Percentiles rank a stretch among this genome's conserved stretches.
These are phyloP conservation scores for Boeremia exigua DNA, from an alignment of 2,329 filamentous ascomycete species.

Conservation along the genomic window DNA sequence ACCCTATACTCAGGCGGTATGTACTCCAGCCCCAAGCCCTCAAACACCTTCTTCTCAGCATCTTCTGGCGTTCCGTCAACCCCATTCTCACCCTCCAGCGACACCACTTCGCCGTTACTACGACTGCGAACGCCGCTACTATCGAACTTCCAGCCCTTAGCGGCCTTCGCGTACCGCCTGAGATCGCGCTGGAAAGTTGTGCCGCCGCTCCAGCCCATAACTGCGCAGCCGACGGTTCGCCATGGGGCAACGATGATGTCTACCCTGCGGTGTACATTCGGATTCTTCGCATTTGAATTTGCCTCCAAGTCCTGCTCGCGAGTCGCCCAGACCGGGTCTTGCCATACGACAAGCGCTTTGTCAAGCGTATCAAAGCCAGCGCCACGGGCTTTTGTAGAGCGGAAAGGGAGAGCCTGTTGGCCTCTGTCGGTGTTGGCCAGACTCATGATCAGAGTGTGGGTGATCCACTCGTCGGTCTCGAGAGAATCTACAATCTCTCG, in stretches of 20 bases:
- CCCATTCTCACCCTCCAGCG: constrained; percentile 63
- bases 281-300: constrained; percentile 61
- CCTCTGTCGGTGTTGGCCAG: constrained; percentile 73
- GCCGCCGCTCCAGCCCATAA: constrained; percentile 86
- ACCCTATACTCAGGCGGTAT: constrained; percentile 53
- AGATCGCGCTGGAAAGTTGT: constrained; percentile 91
- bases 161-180: constrained; percentile 76
- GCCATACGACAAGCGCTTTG: constrained; percentile 93
- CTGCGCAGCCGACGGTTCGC: constrained; percentile 85
- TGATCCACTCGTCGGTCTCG: constrained; percentile 74
- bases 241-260: constrained; percentile 92
- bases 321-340: constrained; percentile 63
- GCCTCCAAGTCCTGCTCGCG: constrained; percentile 44
- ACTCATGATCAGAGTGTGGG: constrained; percentile 78
- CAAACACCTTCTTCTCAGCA: constrained; percentile 81
- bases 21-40: constrained; percentile 68
- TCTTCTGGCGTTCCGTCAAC: constrained; percentile 65
- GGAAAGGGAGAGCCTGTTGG: constrained; percentile 68
- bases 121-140: constrained; percentile 81
- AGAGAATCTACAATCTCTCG: constrained; percentile 73
- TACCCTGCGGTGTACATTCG: constrained; percentile 80
- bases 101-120: constrained; percentile 71
- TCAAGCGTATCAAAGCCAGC: constrained; percentile 86
- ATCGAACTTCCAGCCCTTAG: constrained; percentile 82
- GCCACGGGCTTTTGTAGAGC: constrained; percentile 48